Evolutionary conservation across 23 red algal species (phyloP).

Genomic region (Chondrus crispus): DNA sequence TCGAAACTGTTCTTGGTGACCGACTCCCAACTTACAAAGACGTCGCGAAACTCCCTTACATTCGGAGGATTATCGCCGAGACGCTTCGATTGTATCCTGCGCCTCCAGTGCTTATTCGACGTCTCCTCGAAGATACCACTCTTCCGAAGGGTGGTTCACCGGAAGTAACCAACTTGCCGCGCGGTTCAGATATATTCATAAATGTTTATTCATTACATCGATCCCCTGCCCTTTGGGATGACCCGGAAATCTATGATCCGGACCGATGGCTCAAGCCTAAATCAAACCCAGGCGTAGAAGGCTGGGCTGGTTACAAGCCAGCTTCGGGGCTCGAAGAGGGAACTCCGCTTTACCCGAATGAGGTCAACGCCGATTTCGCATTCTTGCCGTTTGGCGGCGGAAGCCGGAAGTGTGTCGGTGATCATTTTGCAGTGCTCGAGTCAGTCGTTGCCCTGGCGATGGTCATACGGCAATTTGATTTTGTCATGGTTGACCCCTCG

Average conservation of each 20-base stretch:
- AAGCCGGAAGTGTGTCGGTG: slow-evolving; percentile 74
- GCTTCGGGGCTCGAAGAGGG: slow-evolving; percentile 40
- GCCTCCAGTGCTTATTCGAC: slow-evolving; percentile 76
- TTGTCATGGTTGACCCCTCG: slow-evolving; percentile 21
- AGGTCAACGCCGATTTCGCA: slow-evolving; percentile 70
- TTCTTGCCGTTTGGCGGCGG: slow-evolving; percentile 82
- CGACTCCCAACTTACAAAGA: slow-evolving; percentile 46
- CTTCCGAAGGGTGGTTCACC: slow-evolving; percentile 43
- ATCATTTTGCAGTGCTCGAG: slow-evolving; percentile 85
- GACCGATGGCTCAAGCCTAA: slow-evolving; percentile 67
- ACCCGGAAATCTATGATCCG: slow-evolving; percentile 67
- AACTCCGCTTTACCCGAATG: slow-evolving; percentile 68
- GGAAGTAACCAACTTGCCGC: slow-evolving; percentile 31
- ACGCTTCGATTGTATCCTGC: slow-evolving; percentile 72
- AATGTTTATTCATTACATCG: slow-evolving; percentile 70
- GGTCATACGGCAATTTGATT: slow-evolving; percentile 65
- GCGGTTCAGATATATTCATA: slow-evolving; percentile 79
- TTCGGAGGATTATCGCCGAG: slow-evolving; percentile 59
- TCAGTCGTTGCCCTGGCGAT: slow-evolving; percentile 51
- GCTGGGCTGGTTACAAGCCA: slow-evolving; percentile 65
- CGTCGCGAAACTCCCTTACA: slow-evolving; percentile 54
- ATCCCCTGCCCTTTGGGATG: slow-evolving; percentile 61
- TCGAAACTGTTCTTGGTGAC: slow-evolving; percentile 74
- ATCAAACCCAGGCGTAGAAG: slow-evolving; percentile 60
- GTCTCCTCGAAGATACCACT: slow-evolving; percentile 53